Percentiles rank a stretch among this genome's conserved stretches.
Evolutionary conservation across 306 rosid genomes (phyloP).

Genomic region (Inga leiocalycina): DNA sequence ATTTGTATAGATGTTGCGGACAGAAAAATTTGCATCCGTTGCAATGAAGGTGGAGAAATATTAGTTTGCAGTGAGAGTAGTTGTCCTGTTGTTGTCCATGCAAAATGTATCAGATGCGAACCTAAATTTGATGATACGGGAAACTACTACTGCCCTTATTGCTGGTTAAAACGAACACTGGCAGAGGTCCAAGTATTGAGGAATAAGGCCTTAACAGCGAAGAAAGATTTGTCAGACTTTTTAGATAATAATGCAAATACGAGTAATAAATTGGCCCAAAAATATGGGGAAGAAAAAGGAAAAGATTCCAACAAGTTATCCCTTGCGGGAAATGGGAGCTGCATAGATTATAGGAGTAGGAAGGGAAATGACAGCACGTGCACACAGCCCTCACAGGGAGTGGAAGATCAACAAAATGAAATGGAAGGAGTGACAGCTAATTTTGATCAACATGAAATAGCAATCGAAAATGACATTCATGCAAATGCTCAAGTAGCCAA

Average conservation of each 20-base stretch:
- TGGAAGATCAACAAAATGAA: constrained; percentile 30
- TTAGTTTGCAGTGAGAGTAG: constrained; percentile 55
- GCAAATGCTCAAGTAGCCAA: constrained; percentile 6
- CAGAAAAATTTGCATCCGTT: constrained; percentile 46
- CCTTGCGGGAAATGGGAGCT: constrained; percentile 15
- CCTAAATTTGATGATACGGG: constrained; percentile 66
- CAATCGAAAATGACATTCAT: constrained; percentile 29
- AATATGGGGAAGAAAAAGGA: constrained; percentile 21
- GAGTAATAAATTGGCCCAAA: constrained; percentile 14
- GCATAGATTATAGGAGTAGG: neutral
- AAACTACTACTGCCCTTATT: constrained; percentile 65
- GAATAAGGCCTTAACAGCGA: constrained; percentile 45
- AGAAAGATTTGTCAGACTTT: constrained; percentile 49
- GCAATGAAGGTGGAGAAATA: constrained; percentile 44
- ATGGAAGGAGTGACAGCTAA: constrained; percentile 1
- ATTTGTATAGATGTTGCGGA: constrained; percentile 30
- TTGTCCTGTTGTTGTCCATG: constrained; percentile 64
- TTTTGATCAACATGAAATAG: constrained; percentile 20
- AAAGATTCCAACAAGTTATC: neutral
- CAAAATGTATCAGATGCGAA: constrained; percentile 49
- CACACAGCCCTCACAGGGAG: constrained; percentile 23
- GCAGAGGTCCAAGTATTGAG: constrained; percentile 33
- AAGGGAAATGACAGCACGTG: neutral
- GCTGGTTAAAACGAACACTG: constrained; percentile 50
- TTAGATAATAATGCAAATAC: constrained; percentile 28